Evolutionary conservation across 2,329 filamentous ascomycete species (phyloP), one percentile per base, ranked within the genome.

Genomic region (Aureobasidium melanogenum): DNA sequence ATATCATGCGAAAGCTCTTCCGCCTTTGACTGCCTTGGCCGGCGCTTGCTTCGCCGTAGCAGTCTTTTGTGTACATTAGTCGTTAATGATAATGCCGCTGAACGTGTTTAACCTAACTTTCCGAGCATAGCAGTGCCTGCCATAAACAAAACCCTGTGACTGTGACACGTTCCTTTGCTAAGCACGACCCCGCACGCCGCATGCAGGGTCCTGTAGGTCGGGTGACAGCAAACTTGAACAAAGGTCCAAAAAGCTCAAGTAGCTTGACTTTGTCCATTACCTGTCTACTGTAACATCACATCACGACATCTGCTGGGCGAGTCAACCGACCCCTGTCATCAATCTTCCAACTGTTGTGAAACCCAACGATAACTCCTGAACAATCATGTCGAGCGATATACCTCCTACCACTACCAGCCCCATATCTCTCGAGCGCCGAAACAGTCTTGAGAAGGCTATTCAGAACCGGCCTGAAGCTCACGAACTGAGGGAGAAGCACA

Each of bases 401-500:
- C 62, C 47, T 55, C 62, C 64, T 43, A 39, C 65, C 22, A 39
- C 17, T 10, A 39, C 44, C 22, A 50, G 44, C 6, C 54, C 54
- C 14, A 50, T 59, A n/a, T 59, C 44, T 39, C 43, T 67, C 38
- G 68, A 69, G 48, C 66, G 67, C 9, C 65, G 67, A 51, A 66
- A 67, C 58, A 67, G 66, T 12, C 72, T 78, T 58, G 76, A 77
- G 69, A 78, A 77, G 68, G 75, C 77, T 63, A 69, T 80, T 57
- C 77, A 80, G 69, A 74, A 73, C 48, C 73, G 79, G 7, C 79
- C 79, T 5, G 77, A 80, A 24, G 72, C 72, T 15, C 78, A 87
- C 70, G 86, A 88, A 64, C 76, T 89, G 63, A 88, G 87, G 75
- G 82, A 87, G 66, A 76, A 84, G 64, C 83, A 88, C 69, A 89